Evolutionary conservation across 225 moss, liverwort and hornwort species (phyloP), one percentile per base, ranked within the genome.

Genomic region (Pseudisothecium myosuroides): DNA sequence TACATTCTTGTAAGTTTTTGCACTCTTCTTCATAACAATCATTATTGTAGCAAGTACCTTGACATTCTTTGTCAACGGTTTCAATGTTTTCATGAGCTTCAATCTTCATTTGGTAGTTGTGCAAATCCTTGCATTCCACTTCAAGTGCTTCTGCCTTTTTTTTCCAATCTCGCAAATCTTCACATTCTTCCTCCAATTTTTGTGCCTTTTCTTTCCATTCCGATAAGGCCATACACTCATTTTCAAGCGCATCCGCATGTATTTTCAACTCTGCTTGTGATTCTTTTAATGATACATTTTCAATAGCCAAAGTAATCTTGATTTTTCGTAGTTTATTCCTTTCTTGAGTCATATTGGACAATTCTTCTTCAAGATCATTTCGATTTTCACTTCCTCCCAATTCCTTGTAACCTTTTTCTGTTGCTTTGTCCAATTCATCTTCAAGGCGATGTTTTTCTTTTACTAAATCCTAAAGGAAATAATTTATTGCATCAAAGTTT

Each of bases 311-410:
- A 37, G 87, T 67, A 23, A 94, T 93, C n/a, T 91, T 94, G 4
- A 93, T 87, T 87, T 94, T 94, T 7, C 94, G 88, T 61, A 94
- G 37, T 78, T 94, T 94, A n/a, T 93, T 94, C 83, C 86, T 90
- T 7, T 94, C 94, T 89, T 89, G 90, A 45, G 86, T 94, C 86
- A 94, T 90, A 21, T 45, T 90, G 14, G 58, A 88, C 14, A 91
- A 90, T 36, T 91, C 90, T 75, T 89, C 89, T 87, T 89, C 87
- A 68, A 88, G 34, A 61, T n/a, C n/a, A n/a, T 88, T 92, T 68
- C 1, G 61, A 84, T 36, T 75, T 1, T 80, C 84, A 45, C 55
- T 80, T 90, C 80, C 81, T 86, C 12, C 39, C 6, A 59, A 54
- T 47, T 55, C 83, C 32, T 79, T 92, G 1, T 73, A 88, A 10